phyloP scores from a whole-genome alignment of 495 filamentous ascomycete species.

The Letharia columbiana region DNA sequence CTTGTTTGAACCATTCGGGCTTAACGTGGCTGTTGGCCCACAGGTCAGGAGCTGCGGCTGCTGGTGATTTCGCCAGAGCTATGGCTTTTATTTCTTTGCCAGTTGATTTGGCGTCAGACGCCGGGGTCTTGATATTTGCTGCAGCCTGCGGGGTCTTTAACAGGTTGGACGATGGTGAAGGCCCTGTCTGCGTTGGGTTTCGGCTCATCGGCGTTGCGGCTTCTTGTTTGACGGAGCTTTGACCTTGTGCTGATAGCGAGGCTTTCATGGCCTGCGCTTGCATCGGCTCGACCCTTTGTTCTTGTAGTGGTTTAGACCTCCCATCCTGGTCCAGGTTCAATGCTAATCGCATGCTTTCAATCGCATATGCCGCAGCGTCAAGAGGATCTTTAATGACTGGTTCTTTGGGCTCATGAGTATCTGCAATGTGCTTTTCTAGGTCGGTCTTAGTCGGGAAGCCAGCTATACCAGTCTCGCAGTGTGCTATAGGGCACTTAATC shows the following conservation, averaged over 20 bases:
- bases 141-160: constrained; percentile 37
- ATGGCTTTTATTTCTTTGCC: constrained; percentile 25
- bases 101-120: constrained; percentile 27
- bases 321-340: constrained; percentile 34
- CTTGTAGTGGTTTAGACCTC: constrained; percentile 26
- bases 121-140: constrained; percentile 28
- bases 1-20: constrained; percentile 37
- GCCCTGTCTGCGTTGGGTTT: constrained; percentile 37
- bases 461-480: constrained; percentile 39
- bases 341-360: constrained; percentile 37
- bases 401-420: constrained; percentile 40
- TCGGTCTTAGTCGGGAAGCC: constrained; percentile 39
- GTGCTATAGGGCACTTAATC: constrained; percentile 38
- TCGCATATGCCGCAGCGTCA: constrained; percentile 32
- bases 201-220: constrained; percentile 32
- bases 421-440: constrained; percentile 41
- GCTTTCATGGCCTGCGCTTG: constrained; percentile 27
- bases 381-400: constrained; percentile 38
- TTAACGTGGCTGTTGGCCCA: constrained; percentile 40
- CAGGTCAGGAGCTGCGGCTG: constrained; percentile 27
- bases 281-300: constrained; percentile 18
- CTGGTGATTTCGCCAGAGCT: not conserved
- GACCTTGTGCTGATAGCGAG: constrained; percentile 30
- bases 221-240: constrained; percentile 32
- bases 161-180: constrained; percentile 37